These are phyloP conservation scores for Phialemoniopsis sp. DNA, from an alignment of 2,329 filamentous ascomycete species.

Conservation along the genomic window DNA sequence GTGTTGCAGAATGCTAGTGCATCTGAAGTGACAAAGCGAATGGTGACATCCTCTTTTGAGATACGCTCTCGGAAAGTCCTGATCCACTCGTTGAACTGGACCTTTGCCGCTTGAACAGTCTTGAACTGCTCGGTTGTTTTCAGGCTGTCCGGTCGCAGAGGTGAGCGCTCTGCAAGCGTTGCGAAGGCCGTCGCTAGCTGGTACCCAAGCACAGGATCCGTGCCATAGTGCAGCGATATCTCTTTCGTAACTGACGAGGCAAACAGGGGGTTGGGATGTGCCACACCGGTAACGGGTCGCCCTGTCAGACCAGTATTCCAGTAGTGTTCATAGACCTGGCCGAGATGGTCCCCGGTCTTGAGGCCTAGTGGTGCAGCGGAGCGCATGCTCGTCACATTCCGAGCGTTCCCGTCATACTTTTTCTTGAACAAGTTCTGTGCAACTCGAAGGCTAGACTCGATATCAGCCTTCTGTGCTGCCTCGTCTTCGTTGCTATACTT, in stretches of 20 bases:
- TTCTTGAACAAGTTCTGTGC: slow-evolving; percentile 7
- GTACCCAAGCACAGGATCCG: slow-evolving; percentile 50
- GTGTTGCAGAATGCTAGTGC: slow-evolving; percentile 47
- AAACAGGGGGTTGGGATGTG: slow-evolving; percentile 38
- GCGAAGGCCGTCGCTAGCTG: slow-evolving; percentile 48
- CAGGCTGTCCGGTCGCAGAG: slow-evolving; percentile 21
- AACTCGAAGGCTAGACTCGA: too few species aligned
- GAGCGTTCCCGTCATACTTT: slow-evolving; percentile 7
- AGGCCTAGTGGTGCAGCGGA: slow-evolving; percentile 5
- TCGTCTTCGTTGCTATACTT: slow-evolving; percentile 18
- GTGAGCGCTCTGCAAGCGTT: slow-evolving; percentile 29
- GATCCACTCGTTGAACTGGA: slow-evolving; percentile 43
- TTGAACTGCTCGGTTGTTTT: slow-evolving; percentile 9
- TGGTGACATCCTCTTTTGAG: slow-evolving; percentile 17
- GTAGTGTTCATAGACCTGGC: slow-evolving; percentile 3
- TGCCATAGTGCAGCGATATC: slow-evolving; percentile 39
- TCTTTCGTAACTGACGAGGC: slow-evolving; percentile 24
- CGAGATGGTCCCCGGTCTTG: not conserved
- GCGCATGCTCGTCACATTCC: slow-evolving; percentile 3
- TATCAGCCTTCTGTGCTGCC: slow-evolving; percentile 6
- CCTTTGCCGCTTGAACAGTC: slow-evolving; percentile 27
- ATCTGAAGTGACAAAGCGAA: slow-evolving; percentile 46
- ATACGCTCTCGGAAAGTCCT: slow-evolving; percentile 28
- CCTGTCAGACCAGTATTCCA: slow-evolving; percentile 5
- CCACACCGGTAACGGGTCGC: not conserved